A percentile compares a stretch with the other conserved stretches of the same genome.
Conservation (phyloP, 306 rosid species). For the Citrullus mucosospermus region DNA sequence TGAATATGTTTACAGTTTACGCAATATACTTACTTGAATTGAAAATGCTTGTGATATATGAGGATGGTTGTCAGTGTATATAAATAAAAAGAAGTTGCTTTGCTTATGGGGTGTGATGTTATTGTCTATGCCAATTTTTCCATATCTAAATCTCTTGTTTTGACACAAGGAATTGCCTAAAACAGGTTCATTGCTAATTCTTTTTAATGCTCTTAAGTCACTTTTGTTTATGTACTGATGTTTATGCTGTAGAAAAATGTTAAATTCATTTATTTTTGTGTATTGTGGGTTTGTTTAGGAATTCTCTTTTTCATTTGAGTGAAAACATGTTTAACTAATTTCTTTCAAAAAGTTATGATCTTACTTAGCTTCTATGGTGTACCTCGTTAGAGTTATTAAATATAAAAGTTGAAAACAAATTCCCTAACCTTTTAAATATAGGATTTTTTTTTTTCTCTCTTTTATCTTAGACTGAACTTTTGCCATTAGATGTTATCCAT, state of each 20-base stretch:
- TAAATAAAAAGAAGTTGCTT: conserved; percentile 3
- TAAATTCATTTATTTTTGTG: background rate
- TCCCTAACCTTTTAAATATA: too few relatives aligned
- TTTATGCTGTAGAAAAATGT: background rate
- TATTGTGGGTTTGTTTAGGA: background rate
- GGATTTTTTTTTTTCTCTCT: too few relatives aligned
- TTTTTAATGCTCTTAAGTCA: background rate
- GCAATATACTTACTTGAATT: background rate
- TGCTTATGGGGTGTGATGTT: background rate
- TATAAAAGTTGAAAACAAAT: background rate
- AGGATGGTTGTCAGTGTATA: background rate
- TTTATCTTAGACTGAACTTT: too few relatives aligned
- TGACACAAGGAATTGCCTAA: background rate
- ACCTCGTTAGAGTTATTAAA: background rate
- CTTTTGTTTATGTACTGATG: background rate
- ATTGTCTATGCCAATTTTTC: background rate
- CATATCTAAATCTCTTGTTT: background rate
- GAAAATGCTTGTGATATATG: background rate
- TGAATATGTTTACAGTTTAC: background rate
- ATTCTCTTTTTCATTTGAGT: background rate
- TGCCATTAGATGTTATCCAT: too few relatives aligned
- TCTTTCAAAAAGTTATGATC: background rate
- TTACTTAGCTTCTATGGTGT: background rate
- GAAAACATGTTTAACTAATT: background rate
- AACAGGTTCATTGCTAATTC: background rate